These are phyloP conservation scores for Calocera cornea DNA, from an alignment of 768 basidiomycete genomes.

Conservation along the genomic window DNA sequence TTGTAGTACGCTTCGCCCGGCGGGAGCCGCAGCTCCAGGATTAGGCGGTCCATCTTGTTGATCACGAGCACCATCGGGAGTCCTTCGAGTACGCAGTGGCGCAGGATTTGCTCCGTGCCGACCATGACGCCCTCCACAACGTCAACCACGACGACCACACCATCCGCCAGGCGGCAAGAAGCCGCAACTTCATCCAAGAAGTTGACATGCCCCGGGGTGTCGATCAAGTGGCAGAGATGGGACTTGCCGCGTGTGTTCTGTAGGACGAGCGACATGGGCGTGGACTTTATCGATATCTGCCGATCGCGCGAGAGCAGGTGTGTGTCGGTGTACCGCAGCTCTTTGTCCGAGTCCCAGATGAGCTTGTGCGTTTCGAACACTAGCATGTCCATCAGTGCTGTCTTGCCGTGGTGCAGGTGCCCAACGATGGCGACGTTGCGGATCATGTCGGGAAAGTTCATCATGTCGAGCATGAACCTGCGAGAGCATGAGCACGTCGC, in stretches of 20 bases:
- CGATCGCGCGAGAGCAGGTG: conserved; percentile 80
- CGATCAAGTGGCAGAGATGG: conserved; percentile 82
- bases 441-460: conserved; percentile 83
- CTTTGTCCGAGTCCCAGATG: conserved; percentile 77
- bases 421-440: conserved; percentile 94
- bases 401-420: conserved; percentile 96
- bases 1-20: conserved; percentile 97
- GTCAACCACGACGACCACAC: conserved; percentile 86
- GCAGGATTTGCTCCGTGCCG: conserved; percentile 74
- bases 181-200: conserved; percentile 96
- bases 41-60: conserved; percentile 96
- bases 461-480: conserved; percentile 87
- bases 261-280: conserved; percentile 86
- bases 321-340: conserved; percentile 94
- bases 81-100: conserved; percentile 79
- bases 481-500: background rate
- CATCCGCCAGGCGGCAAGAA: conserved; percentile 75
- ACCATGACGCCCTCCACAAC: conserved; percentile 99
- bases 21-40: conserved; percentile 89
- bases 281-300: conserved; percentile 89
- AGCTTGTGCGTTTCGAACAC: conserved; percentile 94
- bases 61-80: conserved; percentile 84
- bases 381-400: conserved; percentile 92
- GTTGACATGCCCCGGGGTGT: conserved; percentile 97
- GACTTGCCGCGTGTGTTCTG: conserved; percentile 81